A percentile compares a stretch with the other conserved stretches of the same genome.
Evolutionary conservation across 2,329 filamentous ascomycete species (phyloP).

Genomic region (Aspergillus tanneri): DNA sequence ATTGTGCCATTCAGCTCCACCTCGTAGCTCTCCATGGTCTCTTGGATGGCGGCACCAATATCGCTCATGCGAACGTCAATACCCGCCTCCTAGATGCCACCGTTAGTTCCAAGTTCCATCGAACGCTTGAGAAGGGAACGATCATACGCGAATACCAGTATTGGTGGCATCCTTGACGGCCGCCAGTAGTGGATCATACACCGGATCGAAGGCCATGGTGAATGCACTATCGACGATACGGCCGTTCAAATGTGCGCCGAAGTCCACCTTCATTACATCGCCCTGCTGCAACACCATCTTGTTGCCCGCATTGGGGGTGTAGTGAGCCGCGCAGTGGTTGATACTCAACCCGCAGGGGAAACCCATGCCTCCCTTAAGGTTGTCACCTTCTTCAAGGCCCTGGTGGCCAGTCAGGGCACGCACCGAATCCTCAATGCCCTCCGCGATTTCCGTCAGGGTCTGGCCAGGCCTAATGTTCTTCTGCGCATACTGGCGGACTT

Average conservation of each 20-base stretch:
- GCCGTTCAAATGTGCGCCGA: conserved; percentile 69
- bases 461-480: conserved; percentile 78
- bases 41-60: conserved; percentile 79
- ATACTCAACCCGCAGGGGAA: conserved; percentile 83
- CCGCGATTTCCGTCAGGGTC: conserved; percentile 75
- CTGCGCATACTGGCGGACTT: conserved; percentile 81
- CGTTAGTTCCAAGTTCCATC: conserved; percentile 18
- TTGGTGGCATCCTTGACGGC: conserved; percentile 69
- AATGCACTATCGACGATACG: conserved; percentile 71
- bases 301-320: conserved; percentile 83
- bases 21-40: conserved; percentile 92
- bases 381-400: conserved; percentile 75
- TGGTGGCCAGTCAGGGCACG: conserved; percentile 73
- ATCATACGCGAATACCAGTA: conserved; percentile 65
- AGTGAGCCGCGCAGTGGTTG: conserved; percentile 84
- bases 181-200: conserved; percentile 65
- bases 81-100: conserved; percentile 67
- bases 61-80: conserved; percentile 89
- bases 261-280: conserved; percentile 73
- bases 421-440: conserved; percentile 83
- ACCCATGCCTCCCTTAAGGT: conserved; percentile 75
- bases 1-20: conserved; percentile 77
- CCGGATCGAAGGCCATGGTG: conserved; percentile 66
- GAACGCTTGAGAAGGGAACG: no score
- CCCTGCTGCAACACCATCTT: conserved; percentile 66